Conservation (phyloP, 306 rosid species). For the Pueraria montana region DNA sequence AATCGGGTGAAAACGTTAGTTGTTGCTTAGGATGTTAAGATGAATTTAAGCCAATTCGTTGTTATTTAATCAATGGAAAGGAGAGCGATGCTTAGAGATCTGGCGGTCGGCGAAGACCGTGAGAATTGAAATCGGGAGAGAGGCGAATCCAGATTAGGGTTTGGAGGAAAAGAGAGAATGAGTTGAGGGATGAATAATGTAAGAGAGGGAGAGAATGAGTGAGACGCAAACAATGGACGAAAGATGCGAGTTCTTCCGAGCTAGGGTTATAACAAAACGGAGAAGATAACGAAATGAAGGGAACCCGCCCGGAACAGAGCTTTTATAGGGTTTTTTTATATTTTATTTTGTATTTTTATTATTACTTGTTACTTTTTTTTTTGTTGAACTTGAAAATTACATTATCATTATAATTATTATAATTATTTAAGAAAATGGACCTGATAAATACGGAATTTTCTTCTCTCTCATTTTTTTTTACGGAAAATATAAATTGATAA, state of each 20-base stretch:
- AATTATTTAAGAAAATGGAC: no score
- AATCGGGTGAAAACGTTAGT: neutral
- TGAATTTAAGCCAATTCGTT: neutral
- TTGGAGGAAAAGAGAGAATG: neutral
- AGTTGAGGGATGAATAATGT: neutral
- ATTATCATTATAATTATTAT: no score
- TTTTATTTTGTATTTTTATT: neutral
- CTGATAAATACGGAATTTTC: no score
- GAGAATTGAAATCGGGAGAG: neutral
- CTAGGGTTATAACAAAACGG: constrained; percentile 55
- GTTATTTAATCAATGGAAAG: neutral
- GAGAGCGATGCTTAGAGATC: constrained; percentile 48
- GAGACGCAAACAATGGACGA: constrained; percentile 1
- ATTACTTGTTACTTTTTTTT: neutral
- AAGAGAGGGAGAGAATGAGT: constrained; percentile 2
- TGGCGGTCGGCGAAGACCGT: constrained; percentile 17
- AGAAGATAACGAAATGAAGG: constrained; percentile 50
- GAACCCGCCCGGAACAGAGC: constrained; percentile 32
- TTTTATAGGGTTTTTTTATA: constrained; percentile 17
- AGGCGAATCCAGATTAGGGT: neutral
- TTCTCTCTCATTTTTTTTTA: no score
- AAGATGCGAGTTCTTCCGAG: constrained; percentile 8
- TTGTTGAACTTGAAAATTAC: no score
- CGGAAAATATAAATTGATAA: no score
- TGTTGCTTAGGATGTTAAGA: neutral